Base-by-base conservation (phyloP, 805 yeast genomes). In the Saccharomycopsis sp. region DNA sequence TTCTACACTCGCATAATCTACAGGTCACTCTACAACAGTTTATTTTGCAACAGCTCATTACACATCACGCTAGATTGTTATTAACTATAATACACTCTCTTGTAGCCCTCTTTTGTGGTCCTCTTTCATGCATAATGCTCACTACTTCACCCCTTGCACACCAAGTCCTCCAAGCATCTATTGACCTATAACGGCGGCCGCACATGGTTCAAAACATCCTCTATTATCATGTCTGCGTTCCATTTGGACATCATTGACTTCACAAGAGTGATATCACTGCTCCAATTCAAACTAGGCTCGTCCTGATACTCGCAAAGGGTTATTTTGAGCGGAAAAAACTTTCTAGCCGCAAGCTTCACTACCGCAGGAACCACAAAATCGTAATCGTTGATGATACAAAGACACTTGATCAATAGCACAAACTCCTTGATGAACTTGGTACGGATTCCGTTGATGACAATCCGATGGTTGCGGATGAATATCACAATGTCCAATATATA, bases 401-500 rank as follows among this genome's bases (percentile, higher is more conserved):
- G 64, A 8, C 75, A 64, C 20, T 73, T 69, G 1, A 75, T 70
- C 55, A 75, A 66, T 8, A 64, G 56, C 24, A 74, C 77, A 41
- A 82, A 67, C 53, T 81, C 83, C 1, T 65, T 58, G 9, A 76
- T 66, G 1, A 78, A 70, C 54, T 68, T 66, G 0, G 85, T 80
- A 0, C 84, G 76, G 0, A 83, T 65, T 0, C 89, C 89, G 1
- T 76, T 73, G 1, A 67, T 61, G 2, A 82, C 81, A 66, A 81
- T 75, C 48, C 89, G 65, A 63, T 84, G 85, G 55, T 76, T 75
- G 50, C 89, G 70, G 1, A 79, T 63, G 63, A 76, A 79, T 1
- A 83, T 71, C 1, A 81, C 66, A 14, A 84, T 73, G 65, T 84
- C 88, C 60, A 81, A 79, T 60, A 81, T 75, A 62, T 83, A 84